A percentile compares a stretch with the other conserved stretches of the same genome.
Evolutionary conservation across 2,329 filamentous ascomycete genomes (phyloP).

Genomic region (Aspergillus neoniger): DNA sequence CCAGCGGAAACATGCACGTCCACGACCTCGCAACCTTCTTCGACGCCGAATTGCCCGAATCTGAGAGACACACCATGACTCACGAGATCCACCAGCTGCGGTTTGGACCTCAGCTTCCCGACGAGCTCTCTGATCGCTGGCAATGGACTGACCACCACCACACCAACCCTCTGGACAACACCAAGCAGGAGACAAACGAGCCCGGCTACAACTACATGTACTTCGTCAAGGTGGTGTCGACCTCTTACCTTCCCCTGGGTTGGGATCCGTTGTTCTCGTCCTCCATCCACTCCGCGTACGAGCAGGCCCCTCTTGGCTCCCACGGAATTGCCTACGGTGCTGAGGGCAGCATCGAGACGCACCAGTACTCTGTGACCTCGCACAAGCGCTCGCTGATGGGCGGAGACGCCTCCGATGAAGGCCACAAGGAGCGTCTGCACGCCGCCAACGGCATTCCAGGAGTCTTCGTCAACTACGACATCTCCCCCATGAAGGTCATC

Average conservation of each 20-base stretch:
- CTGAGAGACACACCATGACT: constrained; percentile 78
- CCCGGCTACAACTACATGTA: constrained; percentile 97
- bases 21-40: constrained; percentile 97
- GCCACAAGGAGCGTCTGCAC: constrained; percentile 89
- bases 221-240: constrained; percentile 97
- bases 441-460: constrained; percentile 90
- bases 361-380: constrained; percentile 97
- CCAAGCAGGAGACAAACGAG: constrained; percentile 74
- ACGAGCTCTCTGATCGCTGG: constrained; percentile 60
- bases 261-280: constrained; percentile 67
- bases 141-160: constrained; percentile 89
- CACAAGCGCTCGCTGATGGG: constrained; percentile 87
- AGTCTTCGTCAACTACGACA: constrained; percentile 98
- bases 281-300: constrained; percentile 41
- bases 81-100: constrained; percentile 86
- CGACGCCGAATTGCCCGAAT: constrained; percentile 61
- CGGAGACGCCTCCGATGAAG: constrained; percentile 80
- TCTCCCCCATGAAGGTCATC: constrained; percentile 99
- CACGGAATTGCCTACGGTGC: constrained; percentile 66
- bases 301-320: constrained; percentile 65
- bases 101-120: constrained; percentile 88
- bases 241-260: constrained; percentile 88
- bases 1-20: constrained; percentile 93
- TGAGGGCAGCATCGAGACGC: constrained; percentile 87
- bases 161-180: constrained; percentile 80